Evolutionary conservation across 1,139 yeast genomes (phyloP), one percentile per base, ranked within the genome.

Genomic region (Hyphopichia pseudoburtonii): DNA sequence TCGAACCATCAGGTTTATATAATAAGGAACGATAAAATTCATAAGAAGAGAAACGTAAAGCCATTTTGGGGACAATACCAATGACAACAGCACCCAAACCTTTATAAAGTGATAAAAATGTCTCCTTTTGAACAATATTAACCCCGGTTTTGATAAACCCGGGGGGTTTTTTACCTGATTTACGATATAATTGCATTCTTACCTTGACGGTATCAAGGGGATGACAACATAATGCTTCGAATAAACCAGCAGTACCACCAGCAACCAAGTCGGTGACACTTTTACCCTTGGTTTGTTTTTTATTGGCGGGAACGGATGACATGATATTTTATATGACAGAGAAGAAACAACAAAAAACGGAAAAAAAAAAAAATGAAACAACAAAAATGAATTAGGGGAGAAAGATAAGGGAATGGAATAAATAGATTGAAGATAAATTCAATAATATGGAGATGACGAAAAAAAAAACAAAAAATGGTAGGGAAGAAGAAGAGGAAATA

Each of bases 61-160:
- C 97, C 98, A 92, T 92, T 62, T 92, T 92, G 41, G 98, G 98
- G 33, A 92, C 95, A 56, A 92, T 92, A 45, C 98, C 98, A 57
- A 92, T 86, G 39, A 89, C 87, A 44, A 92, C 98, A 17, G 98
- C 97, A 26, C 97, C 97, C 39, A 92, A 77, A 41, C 98, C 98
- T 62, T 92, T 90, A 70, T 92, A 92, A 27, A 92, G 76, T 9
- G 96, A 92, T 45, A 88, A 71, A 46, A 88, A 76, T 4, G 95
- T 85, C 60, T 92, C 97, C 47, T 86, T 80, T 44, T 75, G 74
- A 41, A 82, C 89, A 50, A 92, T 90, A 43, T 76, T 73, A 37
- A 78, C 64, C 52, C 97, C 97, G 10, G 97, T 90, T 37, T 70
- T 75, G 41, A 89, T 57, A 55, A 92, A 89, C 1, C 97, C 97